Percentiles rank a stretch among this genome's conserved stretches.
phyloP scores from a whole-genome alignment of 768 basidiomycete genomes.

The Asterophora lycoperdoides region DNA sequence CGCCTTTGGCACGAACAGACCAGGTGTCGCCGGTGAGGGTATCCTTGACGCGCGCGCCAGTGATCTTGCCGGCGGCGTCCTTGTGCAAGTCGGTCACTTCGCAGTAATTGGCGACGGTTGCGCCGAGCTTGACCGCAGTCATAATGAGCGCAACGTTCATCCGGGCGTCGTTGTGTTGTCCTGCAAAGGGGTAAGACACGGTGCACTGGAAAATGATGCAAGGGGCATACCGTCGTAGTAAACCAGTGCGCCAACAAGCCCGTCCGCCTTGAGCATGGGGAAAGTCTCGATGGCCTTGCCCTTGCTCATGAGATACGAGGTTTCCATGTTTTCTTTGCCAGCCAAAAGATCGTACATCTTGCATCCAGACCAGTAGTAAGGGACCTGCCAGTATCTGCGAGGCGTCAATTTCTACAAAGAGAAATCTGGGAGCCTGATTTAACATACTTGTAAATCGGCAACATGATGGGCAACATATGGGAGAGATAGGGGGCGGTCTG shows the following conservation, averaged over 20 bases:
- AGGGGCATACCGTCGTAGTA: slow-evolving; percentile 84
- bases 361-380: slow-evolving; percentile 93
- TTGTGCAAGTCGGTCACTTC: slow-evolving; percentile 81
- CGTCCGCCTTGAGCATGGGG: slow-evolving; percentile 92
- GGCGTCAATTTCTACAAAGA: slow-evolving; percentile 6
- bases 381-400: slow-evolving; percentile 90
- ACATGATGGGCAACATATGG: slow-evolving; percentile 92
- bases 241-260: slow-evolving; percentile 90
- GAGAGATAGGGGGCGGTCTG: slow-evolving; percentile 94
- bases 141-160: slow-evolving; percentile 97
- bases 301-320: slow-evolving; percentile 91
- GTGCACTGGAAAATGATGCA: slow-evolving; percentile 33
- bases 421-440: not conserved
- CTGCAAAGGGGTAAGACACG: slow-evolving; percentile 31
- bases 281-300: slow-evolving; percentile 92
- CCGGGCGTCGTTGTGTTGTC: slow-evolving; percentile 96
- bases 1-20: slow-evolving; percentile 80
- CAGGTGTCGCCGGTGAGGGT: slow-evolving; percentile 79
- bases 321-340: slow-evolving; percentile 95
- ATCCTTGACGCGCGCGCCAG: slow-evolving; percentile 70
- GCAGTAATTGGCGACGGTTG: slow-evolving; percentile 83
- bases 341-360: slow-evolving; percentile 96
- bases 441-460: slow-evolving; percentile 87
- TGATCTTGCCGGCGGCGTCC: slow-evolving; percentile 64
- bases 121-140: slow-evolving; percentile 91